Conservation (phyloP, 768 basidiomycete genomes). For the Agrocybe praecox region DNA sequence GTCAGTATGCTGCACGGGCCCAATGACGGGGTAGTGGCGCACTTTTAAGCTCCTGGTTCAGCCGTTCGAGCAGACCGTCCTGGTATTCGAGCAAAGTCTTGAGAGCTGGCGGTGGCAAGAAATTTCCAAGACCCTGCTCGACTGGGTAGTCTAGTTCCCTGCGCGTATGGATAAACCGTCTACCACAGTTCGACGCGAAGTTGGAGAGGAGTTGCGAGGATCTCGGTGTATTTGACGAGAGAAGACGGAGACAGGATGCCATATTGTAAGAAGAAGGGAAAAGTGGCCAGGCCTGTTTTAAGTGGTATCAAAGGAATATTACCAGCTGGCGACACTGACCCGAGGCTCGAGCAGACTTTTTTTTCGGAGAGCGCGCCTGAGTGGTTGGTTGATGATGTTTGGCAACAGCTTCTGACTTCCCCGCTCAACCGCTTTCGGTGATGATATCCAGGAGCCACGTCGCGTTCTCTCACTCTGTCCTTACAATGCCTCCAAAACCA, state of each 20-base stretch:
- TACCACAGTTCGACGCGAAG: conserved; percentile 25
- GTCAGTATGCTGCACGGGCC: background rate
- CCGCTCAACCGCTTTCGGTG: conserved; percentile 5
- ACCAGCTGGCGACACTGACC: conserved; percentile 1
- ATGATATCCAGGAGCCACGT: conserved; percentile 35
- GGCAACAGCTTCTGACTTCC: conserved; percentile 27
- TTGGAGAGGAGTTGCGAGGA: conserved; percentile 15
- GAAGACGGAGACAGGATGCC: conserved; percentile 28
- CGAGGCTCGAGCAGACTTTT: conserved; percentile 16
- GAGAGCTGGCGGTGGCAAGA: conserved; percentile 75
- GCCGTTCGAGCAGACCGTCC: conserved; percentile 74
- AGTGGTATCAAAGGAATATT: background rate
- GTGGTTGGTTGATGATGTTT: conserved; percentile 31
- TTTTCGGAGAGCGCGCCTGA: conserved; percentile 20
- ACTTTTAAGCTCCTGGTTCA: conserved; percentile 81
- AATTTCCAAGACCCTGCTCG: conserved; percentile 75
- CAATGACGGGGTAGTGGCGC: conserved; percentile 20
- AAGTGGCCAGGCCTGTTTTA: background rate
- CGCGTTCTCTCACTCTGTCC: conserved; percentile 23
- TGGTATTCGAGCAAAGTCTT: conserved; percentile 82
- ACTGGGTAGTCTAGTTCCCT: conserved; percentile 63
- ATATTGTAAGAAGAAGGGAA: conserved; percentile 17
- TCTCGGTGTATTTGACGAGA: conserved; percentile 24
- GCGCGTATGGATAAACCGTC: conserved; percentile 51
- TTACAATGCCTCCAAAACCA: conserved; percentile 39